Base-by-base conservation (phyloP, 2,329 filamentous ascomycete genomes). In the Penicillium sp. region DNA sequence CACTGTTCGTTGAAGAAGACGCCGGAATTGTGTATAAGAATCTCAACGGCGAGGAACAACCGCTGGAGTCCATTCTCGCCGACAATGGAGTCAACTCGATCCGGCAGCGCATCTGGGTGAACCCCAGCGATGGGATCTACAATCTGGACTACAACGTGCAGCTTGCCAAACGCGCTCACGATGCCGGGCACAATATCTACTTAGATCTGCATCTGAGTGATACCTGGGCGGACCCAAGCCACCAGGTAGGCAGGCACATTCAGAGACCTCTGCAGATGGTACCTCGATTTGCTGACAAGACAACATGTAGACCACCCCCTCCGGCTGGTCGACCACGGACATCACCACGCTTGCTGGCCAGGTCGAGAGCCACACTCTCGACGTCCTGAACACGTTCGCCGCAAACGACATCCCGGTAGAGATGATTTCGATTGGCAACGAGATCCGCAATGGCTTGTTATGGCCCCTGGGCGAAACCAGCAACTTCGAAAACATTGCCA, bases 361-460 rank as follows among this genome's bases (percentile, higher is more conserved):
- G 69, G 74, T 91, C 11, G 90, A 91, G 77, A 88, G 89, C 75
- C 91, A 92, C 75, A 92, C 90, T 0, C 75, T 84, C 5, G 80
- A 83, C 3, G 84, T 89, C 0, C 83, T 85, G 61, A 86, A 92
- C 70, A 76, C 81, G 17, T 91, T 91, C 69, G 81, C 85, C 1
- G 73, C 74, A 0, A 83, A 83, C 17, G 82, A 82, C 3, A 80
- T 91, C 23, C 75, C 80, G 3, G 84, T 89, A 0, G 78, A 81
- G 2, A 87, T 92, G 54, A 84, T 92, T 54, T 88, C 86, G 17
- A 88, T 92, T 66, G 90, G 90, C 26, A 92, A 92, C 70, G 90
- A 92, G 72, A 91, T 92, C 72, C 85, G 85, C 0, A 77, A 81
- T 1, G 90, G 90, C 0, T 78, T 92, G 35, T 82, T 92, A 48